Percentiles rank a stretch among this genome's conserved stretches.
These are phyloP conservation scores for Microascus cirrosus DNA, from an alignment of 2,329 filamentous ascomycete genomes.

Conservation along the genomic window DNA sequence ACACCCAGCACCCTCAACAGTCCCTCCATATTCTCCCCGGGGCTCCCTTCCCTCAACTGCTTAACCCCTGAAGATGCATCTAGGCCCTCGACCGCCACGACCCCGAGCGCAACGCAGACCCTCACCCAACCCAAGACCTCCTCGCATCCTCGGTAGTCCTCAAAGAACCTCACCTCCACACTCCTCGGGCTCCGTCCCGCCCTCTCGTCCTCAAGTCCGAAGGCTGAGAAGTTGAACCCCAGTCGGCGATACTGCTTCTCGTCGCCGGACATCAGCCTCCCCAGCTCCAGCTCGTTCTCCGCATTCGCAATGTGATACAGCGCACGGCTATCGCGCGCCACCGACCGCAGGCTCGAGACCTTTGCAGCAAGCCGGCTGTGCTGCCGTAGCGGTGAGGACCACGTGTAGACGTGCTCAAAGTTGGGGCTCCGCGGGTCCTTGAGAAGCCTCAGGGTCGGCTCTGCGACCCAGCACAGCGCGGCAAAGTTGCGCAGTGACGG, in stretches of 20 bases:
- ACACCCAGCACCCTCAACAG: constrained; percentile 10
- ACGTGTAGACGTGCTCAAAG: constrained; percentile 23
- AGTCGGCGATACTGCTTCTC: constrained; percentile 20
- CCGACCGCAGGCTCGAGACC: neutral
- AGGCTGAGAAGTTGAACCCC: constrained; percentile 28
- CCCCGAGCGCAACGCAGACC: constrained; percentile 19
- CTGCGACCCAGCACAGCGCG: constrained; percentile 22
- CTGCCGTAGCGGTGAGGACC: constrained; percentile 15
- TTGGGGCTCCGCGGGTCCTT: constrained; percentile 24
- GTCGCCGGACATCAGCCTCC: constrained; percentile 21
- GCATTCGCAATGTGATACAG: constrained; percentile 14
- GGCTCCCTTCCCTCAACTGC: neutral
- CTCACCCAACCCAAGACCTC: constrained; percentile 21
- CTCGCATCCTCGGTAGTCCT: constrained; percentile 17
- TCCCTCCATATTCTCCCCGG: neutral
- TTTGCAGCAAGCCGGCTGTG: constrained; percentile 6
- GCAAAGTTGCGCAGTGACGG: constrained; percentile 21
- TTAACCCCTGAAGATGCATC: neutral
- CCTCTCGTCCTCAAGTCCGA: constrained; percentile 22
- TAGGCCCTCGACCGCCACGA: constrained; percentile 12
- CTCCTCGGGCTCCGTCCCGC: constrained; percentile 21
- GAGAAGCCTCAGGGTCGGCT: constrained; percentile 22
- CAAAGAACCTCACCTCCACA: constrained; percentile 26
- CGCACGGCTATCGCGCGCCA: neutral
- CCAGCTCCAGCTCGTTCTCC: constrained; percentile 17